Percentiles rank a stretch among this genome's conserved stretches.
These are phyloP conservation scores for Curvularia sp. DNA, from an alignment of 2,329 filamentous ascomycete species.

Conservation along the genomic window DNA sequence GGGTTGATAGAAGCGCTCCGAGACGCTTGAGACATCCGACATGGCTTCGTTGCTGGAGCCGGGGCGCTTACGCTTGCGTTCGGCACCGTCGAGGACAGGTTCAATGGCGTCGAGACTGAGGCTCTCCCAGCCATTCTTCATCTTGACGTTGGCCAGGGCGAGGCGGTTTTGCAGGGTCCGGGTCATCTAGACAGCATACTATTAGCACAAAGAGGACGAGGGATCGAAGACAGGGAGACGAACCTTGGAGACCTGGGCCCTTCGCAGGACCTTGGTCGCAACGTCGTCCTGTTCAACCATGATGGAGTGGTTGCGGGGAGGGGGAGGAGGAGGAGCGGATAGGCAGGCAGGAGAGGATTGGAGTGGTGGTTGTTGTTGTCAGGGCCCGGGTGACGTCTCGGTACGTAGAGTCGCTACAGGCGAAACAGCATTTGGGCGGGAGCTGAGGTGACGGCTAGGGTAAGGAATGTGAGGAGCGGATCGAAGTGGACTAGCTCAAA, in stretches of 20 bases:
- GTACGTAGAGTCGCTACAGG: constrained; percentile 35
- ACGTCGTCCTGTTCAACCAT: constrained; percentile 52
- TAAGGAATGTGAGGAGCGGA: constrained; percentile 40
- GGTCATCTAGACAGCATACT: constrained; percentile 72
- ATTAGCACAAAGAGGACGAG: constrained; percentile 37
- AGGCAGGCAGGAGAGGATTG: constrained; percentile 17
- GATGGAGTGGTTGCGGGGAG: constrained; percentile 24
- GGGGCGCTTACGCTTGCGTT: constrained; percentile 76
- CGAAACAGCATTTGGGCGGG: constrained; percentile 33
- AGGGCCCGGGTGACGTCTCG: constrained; percentile 38
- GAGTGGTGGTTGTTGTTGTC: constrained; percentile 19
- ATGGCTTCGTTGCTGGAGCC: constrained; percentile 73
- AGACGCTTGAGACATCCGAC: constrained; percentile 85
- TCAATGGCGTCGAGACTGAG: constrained; percentile 86
- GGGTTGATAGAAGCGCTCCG: constrained; percentile 75
- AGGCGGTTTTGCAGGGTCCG: constrained; percentile 91
- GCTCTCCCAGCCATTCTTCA: constrained; percentile 93
- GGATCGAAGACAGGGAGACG: constrained; percentile 22
- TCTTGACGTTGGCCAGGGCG: constrained; percentile 95
- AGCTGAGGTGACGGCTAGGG: constrained; percentile 40
- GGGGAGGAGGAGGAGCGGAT: constrained; percentile 11
- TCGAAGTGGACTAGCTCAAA: constrained; percentile 37
- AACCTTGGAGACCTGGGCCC: constrained; percentile 56
- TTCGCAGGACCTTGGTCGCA: constrained; percentile 53
- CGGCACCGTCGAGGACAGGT: constrained; percentile 75